Conservation (phyloP, 2,329 filamentous ascomycete species). For the Davidsoniella virescens region DNA sequence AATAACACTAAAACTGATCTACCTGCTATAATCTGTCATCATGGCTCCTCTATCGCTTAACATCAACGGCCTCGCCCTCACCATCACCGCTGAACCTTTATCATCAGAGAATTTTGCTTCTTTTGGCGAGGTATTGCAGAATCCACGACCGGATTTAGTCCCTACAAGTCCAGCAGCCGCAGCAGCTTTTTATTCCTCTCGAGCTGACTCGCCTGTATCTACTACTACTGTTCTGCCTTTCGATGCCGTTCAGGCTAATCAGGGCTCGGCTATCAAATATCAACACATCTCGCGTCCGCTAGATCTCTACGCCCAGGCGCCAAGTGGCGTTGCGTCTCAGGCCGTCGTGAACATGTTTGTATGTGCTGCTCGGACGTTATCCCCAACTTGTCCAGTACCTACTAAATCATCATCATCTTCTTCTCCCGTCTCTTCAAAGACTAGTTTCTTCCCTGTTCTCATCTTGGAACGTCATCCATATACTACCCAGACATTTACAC, state of each 20-base stretch:
- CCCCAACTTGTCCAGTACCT: conserved; percentile 6
- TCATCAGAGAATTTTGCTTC: conserved; percentile 51
- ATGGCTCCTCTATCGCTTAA: conserved; percentile 1
- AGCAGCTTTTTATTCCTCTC: conserved; percentile 2
- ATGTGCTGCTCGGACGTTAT: conserved; percentile 34
- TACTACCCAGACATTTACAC: conserved; percentile 86
- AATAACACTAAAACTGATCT: no score
- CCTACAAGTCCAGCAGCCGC: conserved; percentile 9
- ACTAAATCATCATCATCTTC: conserved; percentile 10
- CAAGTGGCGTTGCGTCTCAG: conserved; percentile 37
- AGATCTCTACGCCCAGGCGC: conserved; percentile 53
- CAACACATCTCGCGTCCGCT: conserved; percentile 57
- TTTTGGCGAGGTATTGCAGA: conserved; percentile 72
- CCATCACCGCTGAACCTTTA: conserved; percentile 46
- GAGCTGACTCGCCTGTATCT: not conserved
- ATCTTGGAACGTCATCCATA: conserved; percentile 86
- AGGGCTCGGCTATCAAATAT: conserved; percentile 80
- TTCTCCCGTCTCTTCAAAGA: conserved; percentile 10
- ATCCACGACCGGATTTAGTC: conserved; percentile 42
- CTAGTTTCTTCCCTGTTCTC: conserved; percentile 39
- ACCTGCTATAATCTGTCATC: no score
- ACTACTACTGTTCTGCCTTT: conserved; percentile 20
- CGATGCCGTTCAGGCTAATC: conserved; percentile 52
- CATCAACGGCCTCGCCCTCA: not conserved
- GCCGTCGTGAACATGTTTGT: conserved; percentile 80